These are phyloP conservation scores for Heterobasidion occidentale DNA, from an alignment of 1,284 basidiomycete species.

Conservation along the genomic window DNA sequence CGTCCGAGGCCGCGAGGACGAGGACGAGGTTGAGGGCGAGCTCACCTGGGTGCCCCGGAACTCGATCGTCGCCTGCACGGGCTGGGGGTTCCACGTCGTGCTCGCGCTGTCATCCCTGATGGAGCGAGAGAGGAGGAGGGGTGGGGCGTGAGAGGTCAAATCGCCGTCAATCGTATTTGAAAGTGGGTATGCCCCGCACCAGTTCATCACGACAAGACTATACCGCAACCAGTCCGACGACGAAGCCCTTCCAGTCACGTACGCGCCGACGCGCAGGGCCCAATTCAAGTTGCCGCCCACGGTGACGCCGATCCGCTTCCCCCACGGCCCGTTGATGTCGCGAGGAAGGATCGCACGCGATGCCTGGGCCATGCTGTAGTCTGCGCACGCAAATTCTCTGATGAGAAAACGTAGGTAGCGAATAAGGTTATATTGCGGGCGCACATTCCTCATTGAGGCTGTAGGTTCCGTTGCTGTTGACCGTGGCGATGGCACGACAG, in stretches of 20 bases:
- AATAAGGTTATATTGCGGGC: conserved; percentile 14
- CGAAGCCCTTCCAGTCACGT: conserved; percentile 47
- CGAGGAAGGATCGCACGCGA: conserved; percentile 66
- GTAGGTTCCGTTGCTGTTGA: conserved; percentile 57
- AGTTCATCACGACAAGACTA: conserved; percentile 63
- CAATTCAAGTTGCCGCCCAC: conserved; percentile 49
- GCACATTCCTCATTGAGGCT: conserved; percentile 65
- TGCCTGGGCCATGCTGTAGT: conserved; percentile 68
- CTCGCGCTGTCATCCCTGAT: conserved; percentile 41
- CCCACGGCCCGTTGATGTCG: conserved; percentile 60
- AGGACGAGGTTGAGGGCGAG: background rate
- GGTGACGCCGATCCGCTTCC: conserved; percentile 54
- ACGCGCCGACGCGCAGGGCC: conserved; percentile 58
- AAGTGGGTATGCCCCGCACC: conserved; percentile 15
- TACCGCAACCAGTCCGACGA: conserved; percentile 55
- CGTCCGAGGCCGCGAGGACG: background rate
- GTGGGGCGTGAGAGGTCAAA: background rate
- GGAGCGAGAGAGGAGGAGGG: background rate
- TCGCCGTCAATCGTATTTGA: background rate
- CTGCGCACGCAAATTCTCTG: conserved; percentile 22
- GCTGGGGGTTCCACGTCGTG: conserved; percentile 50
- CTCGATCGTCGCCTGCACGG: conserved; percentile 58
- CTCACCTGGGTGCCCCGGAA: conserved; percentile 39
- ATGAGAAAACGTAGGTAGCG: background rate
- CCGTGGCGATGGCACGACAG: conserved; percentile 57